phyloP scores from a whole-genome alignment of 106 monocot genomes.

The Posidonia australis region DNA sequence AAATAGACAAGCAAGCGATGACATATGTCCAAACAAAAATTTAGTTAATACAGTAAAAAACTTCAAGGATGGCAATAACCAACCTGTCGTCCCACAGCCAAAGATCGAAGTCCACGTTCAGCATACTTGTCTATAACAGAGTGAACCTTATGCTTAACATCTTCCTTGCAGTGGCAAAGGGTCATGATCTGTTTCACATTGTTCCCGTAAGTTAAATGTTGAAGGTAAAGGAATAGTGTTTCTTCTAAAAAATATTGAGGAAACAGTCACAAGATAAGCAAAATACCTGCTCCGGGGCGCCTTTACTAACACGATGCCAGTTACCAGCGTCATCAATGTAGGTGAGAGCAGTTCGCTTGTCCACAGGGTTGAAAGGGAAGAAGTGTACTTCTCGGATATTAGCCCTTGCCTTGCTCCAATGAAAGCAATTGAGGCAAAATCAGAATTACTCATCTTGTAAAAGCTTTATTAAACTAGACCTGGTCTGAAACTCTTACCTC shows the following conservation, averaged over 20 bases:
- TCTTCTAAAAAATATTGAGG: background rate
- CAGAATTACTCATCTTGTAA: background rate
- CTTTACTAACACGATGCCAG: constrained; percentile 79
- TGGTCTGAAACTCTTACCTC: constrained; percentile 31
- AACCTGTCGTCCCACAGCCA: constrained; percentile 66
- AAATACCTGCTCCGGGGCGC: constrained; percentile 70
- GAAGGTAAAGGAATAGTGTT: background rate
- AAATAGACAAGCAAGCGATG: background rate
- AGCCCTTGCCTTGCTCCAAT: constrained; percentile 40
- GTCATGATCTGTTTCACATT: constrained; percentile 33
- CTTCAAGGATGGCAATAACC: background rate
- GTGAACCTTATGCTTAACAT: constrained; percentile 51
- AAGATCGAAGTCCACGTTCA: constrained; percentile 66
- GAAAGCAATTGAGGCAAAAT: background rate
- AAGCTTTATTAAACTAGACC: background rate
- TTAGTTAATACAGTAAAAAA: background rate
- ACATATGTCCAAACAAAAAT: background rate
- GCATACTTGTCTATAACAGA: constrained; percentile 56
- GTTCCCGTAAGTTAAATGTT: background rate
- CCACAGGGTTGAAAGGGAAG: constrained; percentile 84
- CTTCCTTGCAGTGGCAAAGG: constrained; percentile 55
- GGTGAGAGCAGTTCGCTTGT: constrained; percentile 79
- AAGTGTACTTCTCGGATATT: constrained; percentile 71
- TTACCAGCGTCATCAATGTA: constrained; percentile 48
- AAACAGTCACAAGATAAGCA: background rate